These are phyloP conservation scores for Cyberlindnera subsufficiens DNA, from an alignment of 805 yeast genomes.

Conservation along the genomic window DNA sequence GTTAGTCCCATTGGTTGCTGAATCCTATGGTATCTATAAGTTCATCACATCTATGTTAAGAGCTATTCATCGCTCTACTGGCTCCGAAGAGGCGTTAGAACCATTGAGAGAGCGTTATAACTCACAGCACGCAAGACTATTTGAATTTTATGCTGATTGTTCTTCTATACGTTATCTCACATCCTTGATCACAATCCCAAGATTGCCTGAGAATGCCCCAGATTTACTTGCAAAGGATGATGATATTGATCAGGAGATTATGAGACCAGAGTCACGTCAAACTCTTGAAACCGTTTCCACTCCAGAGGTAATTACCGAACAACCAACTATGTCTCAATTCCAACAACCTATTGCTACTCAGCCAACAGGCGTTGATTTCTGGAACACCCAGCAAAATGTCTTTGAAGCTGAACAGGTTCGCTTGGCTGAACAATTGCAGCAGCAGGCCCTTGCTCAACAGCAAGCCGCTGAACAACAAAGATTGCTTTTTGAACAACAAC, in stretches of 20 bases:
- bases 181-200: constrained; percentile 74
- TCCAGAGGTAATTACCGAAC: constrained; percentile 41
- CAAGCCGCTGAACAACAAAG: constrained; percentile 67
- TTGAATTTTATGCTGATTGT: constrained; percentile 87
- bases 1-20: constrained; percentile 84
- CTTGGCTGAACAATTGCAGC: constrained; percentile 56
- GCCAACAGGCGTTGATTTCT: constrained; percentile 48
- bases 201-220: constrained; percentile 33
- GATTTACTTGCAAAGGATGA: constrained; percentile 24
- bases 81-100: constrained; percentile 68
- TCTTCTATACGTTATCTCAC: constrained; percentile 77
- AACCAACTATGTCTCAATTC: constrained; percentile 34
- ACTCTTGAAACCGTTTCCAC: constrained; percentile 12
- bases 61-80: constrained; percentile 72
- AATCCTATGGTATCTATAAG: constrained; percentile 88
- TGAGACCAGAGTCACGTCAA: constrained; percentile 20
- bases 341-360: constrained; percentile 39
- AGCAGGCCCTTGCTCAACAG: constrained; percentile 61
- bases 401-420: constrained; percentile 54
- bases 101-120: constrained; percentile 69
- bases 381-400: constrained; percentile 44
- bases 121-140: constrained; percentile 51
- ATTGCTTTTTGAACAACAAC: constrained; percentile 64
- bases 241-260: constrained; percentile 12
- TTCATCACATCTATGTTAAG: constrained; percentile 86